Base-by-base conservation (phyloP, 306 rosid species). In the Datisca glomerata region DNA sequence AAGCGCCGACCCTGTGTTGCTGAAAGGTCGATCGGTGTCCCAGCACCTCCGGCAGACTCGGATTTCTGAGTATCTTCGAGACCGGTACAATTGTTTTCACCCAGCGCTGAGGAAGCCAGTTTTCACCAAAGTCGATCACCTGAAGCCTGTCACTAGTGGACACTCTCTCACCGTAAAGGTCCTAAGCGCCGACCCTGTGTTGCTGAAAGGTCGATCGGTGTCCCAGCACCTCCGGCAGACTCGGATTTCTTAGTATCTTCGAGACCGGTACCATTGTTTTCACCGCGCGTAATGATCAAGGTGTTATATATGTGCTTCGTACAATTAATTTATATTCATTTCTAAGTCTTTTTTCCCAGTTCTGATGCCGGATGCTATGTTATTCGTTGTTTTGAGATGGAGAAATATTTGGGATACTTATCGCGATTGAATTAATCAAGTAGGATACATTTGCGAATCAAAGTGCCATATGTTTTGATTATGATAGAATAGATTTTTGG, bases 251-350 rank as follows among this genome's bases (percentile, higher is more conserved):
- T 86, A 80, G 60, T 80, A 79, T 49, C 33, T 73, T 17, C 8
- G 86, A 76, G 62, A 76, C 82, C 0, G 93, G 79, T 14, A 45
- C 72, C 46, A 67, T 80, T 3, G 27, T 76, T 47, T 80, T 76
- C 59, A 80, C 93, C 1, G 93, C 93, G 49, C 86, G 86, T 37
- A 80, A 76, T 21, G 93, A 80, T 5, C 93, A 80, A 65, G 93
- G 86, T 80, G 59, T 4, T 31, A 9, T 35, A 27, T 27, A 27
- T n/a, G n/a, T n/a, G n/a, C 1, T 12, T 28, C 33, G 33, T 4
- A 1, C 7, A 28, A 2, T 6, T 12, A 6, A 12, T 6, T 28
- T 28, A 28, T 4, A 28, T 1, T 28, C 2, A 12, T 12, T 28
- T 28, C 33, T 8, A 1, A 28, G 33, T 6, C 7, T 12, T 12